These are phyloP conservation scores for Piloderma croceum DNA, from an alignment of 768 basidiomycete species.

Conservation along the genomic window DNA sequence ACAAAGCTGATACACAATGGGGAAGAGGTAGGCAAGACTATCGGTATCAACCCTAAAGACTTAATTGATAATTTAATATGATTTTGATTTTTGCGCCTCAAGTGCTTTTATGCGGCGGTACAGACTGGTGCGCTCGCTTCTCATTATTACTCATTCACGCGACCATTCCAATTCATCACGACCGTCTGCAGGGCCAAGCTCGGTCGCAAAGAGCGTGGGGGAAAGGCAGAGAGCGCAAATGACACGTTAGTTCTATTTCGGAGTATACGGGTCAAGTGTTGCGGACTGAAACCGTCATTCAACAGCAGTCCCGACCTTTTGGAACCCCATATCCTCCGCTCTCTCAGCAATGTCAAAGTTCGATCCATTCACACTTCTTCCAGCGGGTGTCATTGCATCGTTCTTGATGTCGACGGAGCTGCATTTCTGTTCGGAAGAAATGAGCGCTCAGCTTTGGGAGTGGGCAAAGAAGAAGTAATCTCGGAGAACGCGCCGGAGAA, in stretches of 20 bases:
- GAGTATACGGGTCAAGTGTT: background rate
- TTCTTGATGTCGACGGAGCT: conserved; percentile 64
- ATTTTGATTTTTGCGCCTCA: conserved; percentile 3
- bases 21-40: conserved; percentile 31
- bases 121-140: conserved; percentile 64
- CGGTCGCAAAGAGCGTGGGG: conserved; percentile 67
- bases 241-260: conserved; percentile 14
- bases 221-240: conserved; percentile 37
- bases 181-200: conserved; percentile 55
- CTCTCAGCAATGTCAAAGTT: conserved; percentile 73
- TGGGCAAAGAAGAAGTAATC: conserved; percentile 47
- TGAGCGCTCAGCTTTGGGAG: conserved; percentile 61
- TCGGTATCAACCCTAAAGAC: background rate
- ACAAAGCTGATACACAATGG: conserved; percentile 35
- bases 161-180: conserved; percentile 6
- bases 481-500: conserved; percentile 72
- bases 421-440: conserved; percentile 93
- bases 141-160: conserved; percentile 12
- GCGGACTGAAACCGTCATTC: conserved; percentile 3
- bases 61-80: background rate
- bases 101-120: conserved; percentile 86
- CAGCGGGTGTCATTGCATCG: conserved; percentile 70
- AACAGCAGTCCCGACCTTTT: conserved; percentile 71
- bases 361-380: conserved; percentile 73
- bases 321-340: conserved; percentile 85